These are phyloP conservation scores for Fraxinus platypoda DNA, from an alignment of 305 asterid species.

Conservation along the genomic window DNA sequence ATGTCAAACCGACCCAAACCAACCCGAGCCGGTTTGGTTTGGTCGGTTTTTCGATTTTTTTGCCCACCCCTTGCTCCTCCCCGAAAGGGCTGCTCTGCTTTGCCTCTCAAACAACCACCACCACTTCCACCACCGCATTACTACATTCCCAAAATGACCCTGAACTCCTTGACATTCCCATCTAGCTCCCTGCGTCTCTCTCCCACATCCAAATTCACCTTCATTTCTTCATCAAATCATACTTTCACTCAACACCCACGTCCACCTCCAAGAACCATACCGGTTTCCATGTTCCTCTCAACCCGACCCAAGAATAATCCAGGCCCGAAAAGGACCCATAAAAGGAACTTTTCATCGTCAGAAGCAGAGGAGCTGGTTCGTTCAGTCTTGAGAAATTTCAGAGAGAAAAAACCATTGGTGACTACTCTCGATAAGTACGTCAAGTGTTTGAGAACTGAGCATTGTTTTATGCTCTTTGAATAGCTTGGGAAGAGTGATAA, in stretches of 20 bases:
- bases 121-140: neutral
- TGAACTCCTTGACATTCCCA: conserved; percentile 23
- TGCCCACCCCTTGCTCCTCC: too few species aligned
- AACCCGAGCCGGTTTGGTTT: too few species aligned
- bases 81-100: too few species aligned
- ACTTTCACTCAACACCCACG: conserved; percentile 18
- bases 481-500: conserved; percentile 75
- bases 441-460: conserved; percentile 69
- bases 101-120: too few species aligned
- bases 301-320: conserved; percentile 38
- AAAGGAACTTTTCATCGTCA: conserved; percentile 16
- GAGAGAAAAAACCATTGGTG: conserved; percentile 59
- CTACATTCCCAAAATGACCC: conserved; percentile 21
- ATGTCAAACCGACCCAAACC: too few species aligned
- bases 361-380: conserved; percentile 66
- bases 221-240: conserved; percentile 21
- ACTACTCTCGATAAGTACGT: conserved; percentile 65
- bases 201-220: conserved; percentile 28
- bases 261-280: conserved; percentile 17
- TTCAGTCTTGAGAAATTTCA: conserved; percentile 49
- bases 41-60: too few species aligned
- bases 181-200: conserved; percentile 29
- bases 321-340: conserved; percentile 30
- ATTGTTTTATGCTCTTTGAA: conserved; percentile 87
- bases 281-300: conserved; percentile 38